A percentile compares a stretch with the other conserved stretches of the same genome.
Conservation (phyloP, 331 rosid genomes). For the Dryas integrifolia region DNA sequence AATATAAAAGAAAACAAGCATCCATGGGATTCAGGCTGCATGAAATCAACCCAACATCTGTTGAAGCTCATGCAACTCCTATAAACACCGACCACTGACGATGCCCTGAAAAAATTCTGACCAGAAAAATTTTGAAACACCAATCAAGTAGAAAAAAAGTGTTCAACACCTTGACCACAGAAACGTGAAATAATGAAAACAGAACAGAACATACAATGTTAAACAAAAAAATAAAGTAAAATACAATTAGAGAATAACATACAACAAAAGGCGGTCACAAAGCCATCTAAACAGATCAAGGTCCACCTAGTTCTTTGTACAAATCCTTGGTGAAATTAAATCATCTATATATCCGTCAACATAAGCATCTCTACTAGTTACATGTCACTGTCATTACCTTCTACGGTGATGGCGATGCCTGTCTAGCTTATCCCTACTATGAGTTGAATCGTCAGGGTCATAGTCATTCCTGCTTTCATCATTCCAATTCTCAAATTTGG, state of each 20-base stretch:
- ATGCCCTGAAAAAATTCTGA: not conserved
- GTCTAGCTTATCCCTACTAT: slow-evolving; percentile 38
- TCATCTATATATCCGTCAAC: slow-evolving; percentile 8
- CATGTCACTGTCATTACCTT: slow-evolving; percentile 34
- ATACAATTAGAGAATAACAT: slow-evolving; percentile 1
- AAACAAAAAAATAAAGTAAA: too few species aligned
- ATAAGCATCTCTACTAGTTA: slow-evolving; percentile 16
- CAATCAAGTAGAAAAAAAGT: too few species aligned
- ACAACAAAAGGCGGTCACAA: not conserved
- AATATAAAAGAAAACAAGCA: too few species aligned
- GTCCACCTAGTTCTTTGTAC: slow-evolving; percentile 30
- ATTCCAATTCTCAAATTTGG: slow-evolving; percentile 34
- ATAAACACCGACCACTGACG: too few species aligned
- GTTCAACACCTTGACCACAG: too few species aligned
- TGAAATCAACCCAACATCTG: not conserved
- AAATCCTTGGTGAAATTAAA: slow-evolving; percentile 3
- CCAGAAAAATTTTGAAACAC: not conserved
- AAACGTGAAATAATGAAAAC: not conserved
- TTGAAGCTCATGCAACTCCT: not conserved
- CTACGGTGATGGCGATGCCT: slow-evolving; percentile 44
- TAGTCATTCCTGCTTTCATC: slow-evolving; percentile 39
- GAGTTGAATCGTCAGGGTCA: slow-evolving; percentile 34
- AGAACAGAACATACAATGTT: too few species aligned
- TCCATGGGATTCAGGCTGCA: too few species aligned
- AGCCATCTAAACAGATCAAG: slow-evolving; percentile 6